Evolutionary conservation across 192 early-diverging fungal species (phyloP).

Genomic region (Phycomyces blakesleeanus): DNA sequence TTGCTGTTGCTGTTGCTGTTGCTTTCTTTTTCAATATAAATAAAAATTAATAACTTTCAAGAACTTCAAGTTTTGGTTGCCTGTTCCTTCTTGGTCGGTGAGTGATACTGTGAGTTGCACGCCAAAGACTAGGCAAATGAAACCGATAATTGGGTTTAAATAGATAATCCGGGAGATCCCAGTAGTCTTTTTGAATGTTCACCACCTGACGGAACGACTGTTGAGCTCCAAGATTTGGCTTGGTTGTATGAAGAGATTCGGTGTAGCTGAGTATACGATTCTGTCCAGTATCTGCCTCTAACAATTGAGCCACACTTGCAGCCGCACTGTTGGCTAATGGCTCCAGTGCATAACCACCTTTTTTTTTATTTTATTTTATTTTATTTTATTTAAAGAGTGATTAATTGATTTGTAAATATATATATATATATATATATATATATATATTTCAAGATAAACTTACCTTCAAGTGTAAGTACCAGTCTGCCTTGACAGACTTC

Average conservation of each 20-base stretch:
- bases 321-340: slow-evolving; percentile 40
- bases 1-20: neutral
- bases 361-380: neutral
- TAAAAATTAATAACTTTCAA: slow-evolving; percentile 23
- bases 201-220: slow-evolving; percentile 36
- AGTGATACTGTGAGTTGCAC: slow-evolving; percentile 40
- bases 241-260: slow-evolving; percentile 42
- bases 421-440: no score
- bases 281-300: neutral
- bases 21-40: neutral
- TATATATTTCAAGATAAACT: neutral
- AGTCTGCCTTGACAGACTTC: slow-evolving; percentile 49
- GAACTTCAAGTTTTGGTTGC: slow-evolving; percentile 12
- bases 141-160: slow-evolving; percentile 39
- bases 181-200: slow-evolving; percentile 42
- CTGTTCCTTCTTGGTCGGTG: slow-evolving; percentile 40
- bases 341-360: slow-evolving; percentile 43
- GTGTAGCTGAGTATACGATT: slow-evolving; percentile 28
- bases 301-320: slow-evolving; percentile 40
- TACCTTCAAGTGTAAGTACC: slow-evolving; percentile 65
- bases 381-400: no score
- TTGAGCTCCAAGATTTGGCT: slow-evolving; percentile 42
- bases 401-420: no score
- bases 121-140: slow-evolving; percentile 43
- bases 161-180: slow-evolving; percentile 43